phyloP scores from a whole-genome alignment of 495 filamentous ascomycete genomes.

The Penicillium soppii region DNA sequence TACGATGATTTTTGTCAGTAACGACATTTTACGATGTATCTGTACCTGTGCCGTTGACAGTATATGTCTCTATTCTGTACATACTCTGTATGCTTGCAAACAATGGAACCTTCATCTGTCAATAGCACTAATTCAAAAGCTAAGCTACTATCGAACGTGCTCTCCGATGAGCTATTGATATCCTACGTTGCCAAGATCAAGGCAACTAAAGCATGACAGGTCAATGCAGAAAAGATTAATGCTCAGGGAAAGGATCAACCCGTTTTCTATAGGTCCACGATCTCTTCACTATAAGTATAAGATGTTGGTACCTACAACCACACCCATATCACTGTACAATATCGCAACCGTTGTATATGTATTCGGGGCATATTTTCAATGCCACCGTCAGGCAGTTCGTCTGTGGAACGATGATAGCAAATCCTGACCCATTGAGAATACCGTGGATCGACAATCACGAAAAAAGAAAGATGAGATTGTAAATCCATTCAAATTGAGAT shows the following conservation, averaged over 20 bases:
- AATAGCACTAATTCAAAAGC: neutral
- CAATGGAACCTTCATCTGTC: too few species aligned
- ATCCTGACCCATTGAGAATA: neutral
- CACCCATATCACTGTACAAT: neutral
- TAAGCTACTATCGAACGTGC: neutral
- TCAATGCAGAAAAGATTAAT: conserved; percentile 12
- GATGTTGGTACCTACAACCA: too few species aligned
- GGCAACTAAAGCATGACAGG: neutral
- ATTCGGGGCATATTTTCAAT: neutral
- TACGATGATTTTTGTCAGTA: neutral
- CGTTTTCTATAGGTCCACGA: neutral
- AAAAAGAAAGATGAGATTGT: neutral
- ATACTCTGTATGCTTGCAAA: too few species aligned
- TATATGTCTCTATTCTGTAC: too few species aligned
- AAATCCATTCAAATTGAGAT: neutral
- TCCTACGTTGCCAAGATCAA: neutral
- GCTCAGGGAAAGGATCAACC: neutral
- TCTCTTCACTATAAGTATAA: too few species aligned
- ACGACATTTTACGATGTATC: too few species aligned
- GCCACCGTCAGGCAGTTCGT: neutral
- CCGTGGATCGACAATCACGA: neutral
- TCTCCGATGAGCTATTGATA: neutral
- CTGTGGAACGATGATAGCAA: neutral
- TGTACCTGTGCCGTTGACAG: too few species aligned
- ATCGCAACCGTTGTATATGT: neutral